Evolutionary conservation across 805 yeast species (phyloP), one percentile per base, ranked within the genome.

Genomic region (Wickerhamia fluorescens): DNA sequence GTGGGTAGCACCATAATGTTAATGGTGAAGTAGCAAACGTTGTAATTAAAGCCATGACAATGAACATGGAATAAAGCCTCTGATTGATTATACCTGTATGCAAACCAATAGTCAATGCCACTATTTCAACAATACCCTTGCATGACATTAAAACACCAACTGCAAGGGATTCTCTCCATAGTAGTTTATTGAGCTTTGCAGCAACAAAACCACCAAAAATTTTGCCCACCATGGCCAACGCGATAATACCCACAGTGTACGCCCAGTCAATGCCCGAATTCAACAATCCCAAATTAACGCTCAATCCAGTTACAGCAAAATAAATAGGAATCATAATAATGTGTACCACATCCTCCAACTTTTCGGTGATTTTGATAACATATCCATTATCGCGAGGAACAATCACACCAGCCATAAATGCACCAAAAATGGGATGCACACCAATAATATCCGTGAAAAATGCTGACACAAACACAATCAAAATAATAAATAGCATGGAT

Each of bases 101-200:
- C 31, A 81, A 62, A 27, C 94, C 94, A 14, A 79, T 75, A 23
- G 73, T 75, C 39, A 82, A 61, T 13, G 82, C 92, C 23, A 82
- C 88, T 49, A 82, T 78, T 53, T 82, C 94, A 14, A 82, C 92
- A 38, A 82, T 80, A 53, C 94, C 94, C 53, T 83, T 83, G 66
- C 94, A 83, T 5, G 89, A 80, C 92, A 83, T 83, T 41, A 83
- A 61, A 14, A 80, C 70, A 30, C 94, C 94, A 21, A 81, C 89
- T 2, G 88, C 66, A 20, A 76, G 49, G 2, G 86, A 71, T 49
- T 83, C 92, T 49, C 88, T 69, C 81, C 83, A 77, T 27, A 65
- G 64, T 27, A 82, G 54, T 1, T 81, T 83, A 49, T 68, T 68
- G 23, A 73, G 34, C 39, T 67, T 75, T 2, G 88, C 78, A 21